Base-by-base conservation (phyloP, 75 land plant species). In the Cupressus sempervirens region DNA sequence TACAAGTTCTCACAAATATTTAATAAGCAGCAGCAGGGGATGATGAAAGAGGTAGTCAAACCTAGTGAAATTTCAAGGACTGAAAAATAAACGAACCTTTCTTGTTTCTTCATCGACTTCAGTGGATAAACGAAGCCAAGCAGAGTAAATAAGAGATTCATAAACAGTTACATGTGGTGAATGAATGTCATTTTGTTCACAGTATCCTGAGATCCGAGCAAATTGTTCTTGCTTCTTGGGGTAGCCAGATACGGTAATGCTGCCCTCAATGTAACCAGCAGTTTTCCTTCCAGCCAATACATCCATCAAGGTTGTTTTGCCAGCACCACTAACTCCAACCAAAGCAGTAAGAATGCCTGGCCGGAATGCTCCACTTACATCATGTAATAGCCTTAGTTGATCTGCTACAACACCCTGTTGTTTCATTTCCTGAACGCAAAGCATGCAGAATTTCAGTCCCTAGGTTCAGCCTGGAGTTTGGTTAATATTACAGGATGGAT, bases 341-440 rank as follows among this genome's bases (percentile, higher is more conserved):
- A 94, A 80, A 62, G 96, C 96, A 12, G 96, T 93, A 0, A 94
- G 90, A 9, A 94, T 84, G 12, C 96, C 94, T 38, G 96, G 94
- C 38, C 89, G 86, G 62, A 94, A 94, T 72, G 92, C 91, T 50
- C 96, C 96, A 46, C 89, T 94, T 9, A 93, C 89, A 80, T 86
- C 84, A 7, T 72, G 83, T 26, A 94, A 87, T 48, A 94, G 81
- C 87, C 90, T 88, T 58, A 94, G 82, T 43, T 84, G 86, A 50
- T 87, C 88, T 76, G 91, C 93, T 67, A 48, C 29, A 26, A 90
- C 76, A 3, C 92, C 96, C 81, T 89, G 88, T 18, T 87, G 56
- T 86, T 88, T 91, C 88, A 94, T 83, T 88, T 91, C 94, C 96
- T 94, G 91, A 62, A 53, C 18, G 34, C 86, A 46, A 85, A 82